Base-by-base conservation (phyloP, 2,329 filamentous ascomycete genomes). In the Alternaria metachromatica region DNA sequence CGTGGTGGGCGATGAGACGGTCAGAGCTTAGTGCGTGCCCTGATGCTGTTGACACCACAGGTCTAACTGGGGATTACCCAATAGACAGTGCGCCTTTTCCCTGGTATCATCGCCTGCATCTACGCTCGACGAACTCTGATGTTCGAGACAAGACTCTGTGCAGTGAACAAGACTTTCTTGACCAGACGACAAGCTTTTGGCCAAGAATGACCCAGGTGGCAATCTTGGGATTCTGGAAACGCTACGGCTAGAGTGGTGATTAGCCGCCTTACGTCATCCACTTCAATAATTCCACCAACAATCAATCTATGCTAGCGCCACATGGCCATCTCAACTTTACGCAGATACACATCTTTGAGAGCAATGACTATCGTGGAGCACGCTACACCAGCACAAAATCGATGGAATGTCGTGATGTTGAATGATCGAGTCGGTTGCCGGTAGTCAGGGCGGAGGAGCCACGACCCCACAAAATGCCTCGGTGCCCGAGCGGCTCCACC, bases 81-180 rank as follows among this genome's bases (percentile, higher is more conserved):
- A 28, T 18, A 43, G 54, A 56, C 37, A 41, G 5, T 48, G 26
- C 20, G 26, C 12, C 30, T 18, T 11, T 23, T 37, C 6, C 10
- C 20, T 56, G 44, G 13, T 20, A 12, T 13, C 25, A 6, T 13
- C 12, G 10, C 1, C 20, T 33, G 23, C 13, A 58, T 20, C 18
- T 26, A 18, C 10, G 20, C 37, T 28, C 20, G 0, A 41, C 1
- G 2, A n/a, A 3, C 9, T 13, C 25, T 30, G 48, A 48, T 41
- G 45, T 61, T 28, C 3, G 18, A 11, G 21, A 62, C 15, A 59
- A 59, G 55, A 43, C 60, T 54, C 18, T 7, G 2, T 13, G 48
- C 8, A 48, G 26, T 41, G 6, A 11, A 53, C 49, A 62, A 58
- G 55, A 62, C 25, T 59, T 33, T 33, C 60, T 62, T 62, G 56